Base-by-base conservation (phyloP, 805 yeast species). In the Wickerhamomyces kurtzmanii region DNA sequence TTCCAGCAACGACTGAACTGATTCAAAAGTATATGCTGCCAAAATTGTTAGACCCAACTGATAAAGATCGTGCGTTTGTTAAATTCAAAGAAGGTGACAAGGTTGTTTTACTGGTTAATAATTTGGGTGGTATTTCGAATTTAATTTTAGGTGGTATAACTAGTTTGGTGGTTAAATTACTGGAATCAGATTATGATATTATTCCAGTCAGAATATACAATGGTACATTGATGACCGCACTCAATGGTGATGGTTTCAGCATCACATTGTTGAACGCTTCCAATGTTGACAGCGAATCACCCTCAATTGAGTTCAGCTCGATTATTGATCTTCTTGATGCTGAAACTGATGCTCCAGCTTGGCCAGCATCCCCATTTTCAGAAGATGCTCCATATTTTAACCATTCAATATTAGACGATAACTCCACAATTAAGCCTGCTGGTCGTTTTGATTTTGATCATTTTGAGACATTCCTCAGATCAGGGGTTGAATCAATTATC, bases 191-290 rank as follows among this genome's bases (percentile, higher is more conserved):
- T 10, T 77, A 76, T 42, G 52, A 53, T 9, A 71, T 79, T 29
- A 49, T 38, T 8, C 96, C 96, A 5, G 67, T 60, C 12, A 67
- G 95, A 42, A 65, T 75, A 8, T 68, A 75, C 34, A 70, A 76
- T 1, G 89, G 94, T 15, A 74, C 89, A 20, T 75, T 80, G 49
- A 87, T 85, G 52, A 84, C 96, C 3, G 85, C 96, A 1, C 68
- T 89, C 35, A 84, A 83, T 50, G 89, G 95, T 12, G 91, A 93
- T 8, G 97, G 97, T 2, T 84, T 87, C 52, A 76, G 91, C 21
- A 65, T 89, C 35, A 83, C 96, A 4, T 57, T 87, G 28, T 60
- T 89, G 42, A 86, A 85, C 48, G 72, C 71, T 22, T 53, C 83
- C 1, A 64, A 65, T 21, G 66, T 76, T 4, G 57, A 66, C 11